Base-by-base conservation (phyloP, 306 rosid species). In the Glycine soja region DNA sequence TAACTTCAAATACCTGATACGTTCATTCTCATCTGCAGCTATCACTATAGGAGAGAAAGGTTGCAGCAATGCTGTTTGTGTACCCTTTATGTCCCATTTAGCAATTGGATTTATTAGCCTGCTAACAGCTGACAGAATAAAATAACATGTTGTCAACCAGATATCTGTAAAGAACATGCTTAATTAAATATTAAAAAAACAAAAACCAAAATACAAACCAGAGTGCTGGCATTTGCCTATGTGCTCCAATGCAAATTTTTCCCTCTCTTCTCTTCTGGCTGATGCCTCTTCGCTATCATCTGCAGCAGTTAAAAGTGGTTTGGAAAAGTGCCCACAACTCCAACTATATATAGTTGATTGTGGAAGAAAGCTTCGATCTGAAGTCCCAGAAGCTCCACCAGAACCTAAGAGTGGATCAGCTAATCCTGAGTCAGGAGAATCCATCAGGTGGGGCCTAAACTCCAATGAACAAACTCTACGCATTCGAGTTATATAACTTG, bases 241-340 rank as follows among this genome's bases (percentile, higher is more conserved):
- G 87, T 92, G 91, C 90, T 93, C 99, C 91, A 96, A 66, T 11
- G 97, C 94, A 88, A 85, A 81, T 71, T 89, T 93, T 84, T 96
- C 99, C 86, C 89, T 90, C 87, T 93, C 98, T 82, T 96, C 99
- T 87, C 99, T 89, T 90, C 91, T 92, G 70, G 87, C 89, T 78
- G 59, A 53, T 70, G 89, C 70, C 69, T 89, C 97, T 73, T 93
- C 97, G 42, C 91, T 74, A 64, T 93, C 98, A 79, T 92, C 99
- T 15, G 89, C 84, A 12, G 87, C 83, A 52, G 86, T 87, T 70
- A 96, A 91, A 62, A 93, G 97, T 56, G 98, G 98, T 89, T 91
- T 93, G 74, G 99, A 96, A 83, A 96, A 96, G 85, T 90, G 96
- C 58, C 97, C 97, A 76, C 99, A 96, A 77, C 99, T 90, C 99